A percentile compares a stretch with the other conserved stretches of the same genome.
Evolutionary conservation across 306 rosid species (phyloP).

Genomic region (Trifolium subterraneum): DNA sequence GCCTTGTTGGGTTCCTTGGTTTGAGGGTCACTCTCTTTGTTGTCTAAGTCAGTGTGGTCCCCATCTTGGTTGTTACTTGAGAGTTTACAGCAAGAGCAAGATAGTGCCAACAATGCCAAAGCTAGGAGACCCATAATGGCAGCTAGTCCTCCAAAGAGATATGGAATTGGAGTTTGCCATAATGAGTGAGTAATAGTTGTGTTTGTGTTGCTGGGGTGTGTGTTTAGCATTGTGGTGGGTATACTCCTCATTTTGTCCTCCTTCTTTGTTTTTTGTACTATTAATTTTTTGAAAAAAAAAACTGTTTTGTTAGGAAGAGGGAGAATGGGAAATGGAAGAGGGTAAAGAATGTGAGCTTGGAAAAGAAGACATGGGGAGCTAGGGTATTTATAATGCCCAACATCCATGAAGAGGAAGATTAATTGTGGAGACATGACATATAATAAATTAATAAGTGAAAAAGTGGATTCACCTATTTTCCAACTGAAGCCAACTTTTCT

Average conservation of each 20-base stretch:
- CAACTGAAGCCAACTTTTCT: background rate
- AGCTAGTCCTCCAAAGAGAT: conserved; percentile 76
- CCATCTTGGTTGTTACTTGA: conserved; percentile 31
- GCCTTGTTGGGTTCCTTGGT: conserved; percentile 35
- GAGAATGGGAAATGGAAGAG: background rate
- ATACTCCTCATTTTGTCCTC: conserved; percentile 52
- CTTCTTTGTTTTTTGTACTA: background rate
- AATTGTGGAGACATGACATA: background rate
- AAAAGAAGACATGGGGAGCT: background rate
- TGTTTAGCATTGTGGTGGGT: conserved; percentile 5
- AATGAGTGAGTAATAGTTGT: conserved; percentile 27
- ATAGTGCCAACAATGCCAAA: conserved; percentile 63
- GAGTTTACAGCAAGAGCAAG: conserved; percentile 67
- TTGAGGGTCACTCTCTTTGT: conserved; percentile 42
- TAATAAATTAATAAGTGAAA: background rate
- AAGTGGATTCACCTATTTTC: conserved; percentile 26
- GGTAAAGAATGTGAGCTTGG: conserved; percentile 42
- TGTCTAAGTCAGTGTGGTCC: conserved; percentile 43
- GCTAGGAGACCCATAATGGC: conserved; percentile 66
- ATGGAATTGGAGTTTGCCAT: conserved; percentile 91
- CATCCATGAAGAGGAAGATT: conserved; percentile 18
- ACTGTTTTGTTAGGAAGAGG: background rate
- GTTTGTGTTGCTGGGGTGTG: background rate
- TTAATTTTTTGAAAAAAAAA: background rate
- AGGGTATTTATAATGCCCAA: conserved; percentile 52